These are phyloP conservation scores for Rhynchospora breviuscula DNA, from an alignment of 176 grass and related monocot genomes.

Conservation along the genomic window DNA sequence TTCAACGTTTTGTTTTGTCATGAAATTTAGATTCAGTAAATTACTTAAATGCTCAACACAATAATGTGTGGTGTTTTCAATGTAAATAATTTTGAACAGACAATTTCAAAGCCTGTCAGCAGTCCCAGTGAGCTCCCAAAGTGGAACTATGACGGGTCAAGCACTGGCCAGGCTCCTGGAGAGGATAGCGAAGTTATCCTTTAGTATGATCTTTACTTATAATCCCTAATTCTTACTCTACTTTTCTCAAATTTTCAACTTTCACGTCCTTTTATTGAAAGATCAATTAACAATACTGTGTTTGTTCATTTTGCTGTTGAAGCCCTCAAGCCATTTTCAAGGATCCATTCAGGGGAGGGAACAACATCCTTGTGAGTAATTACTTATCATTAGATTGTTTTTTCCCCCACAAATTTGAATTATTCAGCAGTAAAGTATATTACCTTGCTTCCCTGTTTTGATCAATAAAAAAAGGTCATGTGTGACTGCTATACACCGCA, in stretches of 20 bases:
- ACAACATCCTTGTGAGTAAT: conserved; percentile 73
- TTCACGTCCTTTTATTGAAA: not conserved
- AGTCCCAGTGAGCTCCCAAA: conserved; percentile 82
- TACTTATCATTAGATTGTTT: not conserved
- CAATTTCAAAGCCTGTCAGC: conserved; percentile 56
- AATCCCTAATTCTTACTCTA: not conserved
- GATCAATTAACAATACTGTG: not conserved
- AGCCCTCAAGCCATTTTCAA: conserved; percentile 87
- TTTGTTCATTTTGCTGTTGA: not conserved
- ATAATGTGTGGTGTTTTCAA: not conserved
- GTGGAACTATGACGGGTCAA: conserved; percentile 97
- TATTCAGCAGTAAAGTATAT: not conserved
- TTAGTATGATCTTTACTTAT: conserved; percentile 33
- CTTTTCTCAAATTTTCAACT: not conserved
- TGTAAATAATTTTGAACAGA: conserved; percentile 37
- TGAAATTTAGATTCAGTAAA: not conserved
- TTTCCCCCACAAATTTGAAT: not conserved
- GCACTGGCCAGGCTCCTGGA: conserved; percentile 79
- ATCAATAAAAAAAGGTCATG: conserved; percentile 39
- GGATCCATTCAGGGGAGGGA: conserved; percentile 89
- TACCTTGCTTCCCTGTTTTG: not conserved
- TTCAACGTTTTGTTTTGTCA: not conserved
- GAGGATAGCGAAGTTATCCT: conserved; percentile 88
- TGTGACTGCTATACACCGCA: conserved; percentile 79
- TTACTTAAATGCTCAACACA: not conserved